Percentiles rank a stretch among this genome's conserved stretches.
Conservation (phyloP, 306 rosid species). For the Begonia loranthoides region DNA sequence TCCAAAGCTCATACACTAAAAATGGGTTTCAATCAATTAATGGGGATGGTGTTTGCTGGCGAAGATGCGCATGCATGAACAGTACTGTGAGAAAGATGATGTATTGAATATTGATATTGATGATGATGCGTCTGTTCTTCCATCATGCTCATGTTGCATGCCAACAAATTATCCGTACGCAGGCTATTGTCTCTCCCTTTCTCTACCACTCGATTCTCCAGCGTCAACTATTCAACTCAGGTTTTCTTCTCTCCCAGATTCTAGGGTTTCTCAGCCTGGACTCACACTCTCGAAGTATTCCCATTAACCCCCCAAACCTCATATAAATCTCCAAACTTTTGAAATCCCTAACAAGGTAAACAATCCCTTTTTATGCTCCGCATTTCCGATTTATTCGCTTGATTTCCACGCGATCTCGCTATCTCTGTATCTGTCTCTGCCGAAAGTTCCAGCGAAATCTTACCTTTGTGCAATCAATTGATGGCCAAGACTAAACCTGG, state of each 20-base stretch:
- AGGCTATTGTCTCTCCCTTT: slow-evolving; percentile 7
- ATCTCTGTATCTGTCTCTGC: slow-evolving; percentile 2
- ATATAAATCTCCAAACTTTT: background rate
- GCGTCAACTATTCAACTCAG: background rate
- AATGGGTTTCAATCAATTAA: too few species aligned
- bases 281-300: slow-evolving; percentile 5
- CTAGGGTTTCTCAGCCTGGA: slow-evolving; percentile 11
- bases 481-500: slow-evolving; percentile 58
- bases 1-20: too few species aligned
- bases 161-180: slow-evolving; percentile 13
- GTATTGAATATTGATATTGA: slow-evolving; percentile 15
- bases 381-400: slow-evolving; percentile 8
- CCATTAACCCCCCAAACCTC: background rate
- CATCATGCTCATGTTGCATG: slow-evolving; percentile 28
- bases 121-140: slow-evolving; percentile 17
- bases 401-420: slow-evolving; percentile 3
- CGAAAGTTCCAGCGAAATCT: slow-evolving; percentile 2
- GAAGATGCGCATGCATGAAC: too few species aligned
- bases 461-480: slow-evolving; percentile 13
- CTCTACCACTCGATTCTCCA: slow-evolving; percentile 5
- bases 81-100: background rate
- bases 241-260: background rate
- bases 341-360: background rate
- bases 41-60: too few species aligned
- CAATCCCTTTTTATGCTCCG: background rate